Evolutionary conservation across 2,329 filamentous ascomycete species (phyloP).

Genomic region (Colletotrichum simmondsii): DNA sequence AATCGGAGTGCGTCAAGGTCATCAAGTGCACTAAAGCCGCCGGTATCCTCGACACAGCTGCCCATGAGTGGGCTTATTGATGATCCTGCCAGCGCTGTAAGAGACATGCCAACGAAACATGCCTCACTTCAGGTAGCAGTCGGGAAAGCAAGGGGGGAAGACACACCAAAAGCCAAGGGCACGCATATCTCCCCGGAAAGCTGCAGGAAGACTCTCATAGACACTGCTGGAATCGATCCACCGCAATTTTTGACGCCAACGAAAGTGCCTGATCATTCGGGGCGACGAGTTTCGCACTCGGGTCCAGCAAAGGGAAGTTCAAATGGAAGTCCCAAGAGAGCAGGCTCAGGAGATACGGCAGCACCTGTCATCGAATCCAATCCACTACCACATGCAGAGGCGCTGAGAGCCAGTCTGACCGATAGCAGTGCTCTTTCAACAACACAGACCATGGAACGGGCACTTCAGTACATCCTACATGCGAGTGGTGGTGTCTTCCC

Average conservation of each 20-base stretch:
- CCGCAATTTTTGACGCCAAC: not conserved
- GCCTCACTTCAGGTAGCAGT: slow-evolving; percentile 5
- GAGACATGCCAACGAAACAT: slow-evolving; percentile 28
- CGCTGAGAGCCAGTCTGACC: slow-evolving; percentile 8
- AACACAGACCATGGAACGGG: slow-evolving; percentile 14
- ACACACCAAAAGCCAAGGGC: not conserved
- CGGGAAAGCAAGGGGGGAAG: not conserved
- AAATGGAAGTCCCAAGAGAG: not conserved
- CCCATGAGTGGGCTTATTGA: slow-evolving; percentile 22
- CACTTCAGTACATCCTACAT: slow-evolving; percentile 51
- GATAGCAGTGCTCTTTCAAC: not conserved
- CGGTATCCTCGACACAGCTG: not conserved
- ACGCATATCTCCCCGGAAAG: not conserved
- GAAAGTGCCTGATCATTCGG: not conserved
- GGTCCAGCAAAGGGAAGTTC: not conserved
- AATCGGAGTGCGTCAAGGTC: not conserved
- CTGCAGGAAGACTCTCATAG: not conserved
- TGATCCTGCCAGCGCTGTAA: slow-evolving; percentile 8
- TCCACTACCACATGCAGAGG: not conserved
- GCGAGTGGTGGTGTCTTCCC: slow-evolving; percentile 60
- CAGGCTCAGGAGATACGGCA: not conserved
- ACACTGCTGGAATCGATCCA: not conserved
- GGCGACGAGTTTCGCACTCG: not conserved
- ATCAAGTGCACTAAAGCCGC: not conserved
- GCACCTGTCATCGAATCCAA: not conserved